phyloP scores from a whole-genome alignment of 23 red algal species.

The Pyropia yezoensis region DNA sequence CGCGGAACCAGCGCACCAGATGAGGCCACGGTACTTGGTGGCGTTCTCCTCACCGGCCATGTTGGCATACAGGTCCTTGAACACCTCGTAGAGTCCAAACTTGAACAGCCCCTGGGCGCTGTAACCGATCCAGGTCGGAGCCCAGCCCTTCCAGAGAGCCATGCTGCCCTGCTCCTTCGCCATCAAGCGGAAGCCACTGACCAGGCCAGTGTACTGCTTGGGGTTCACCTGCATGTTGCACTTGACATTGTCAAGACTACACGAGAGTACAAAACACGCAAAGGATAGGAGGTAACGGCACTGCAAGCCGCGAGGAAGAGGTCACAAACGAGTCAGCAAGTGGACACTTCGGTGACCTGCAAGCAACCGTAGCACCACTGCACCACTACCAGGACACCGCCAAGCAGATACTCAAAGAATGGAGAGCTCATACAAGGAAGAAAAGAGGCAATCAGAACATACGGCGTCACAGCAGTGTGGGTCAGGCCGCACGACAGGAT shows the following conservation, averaged over 20 bases:
- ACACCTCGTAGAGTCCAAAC: conserved; percentile 98
- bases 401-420: too few relatives aligned
- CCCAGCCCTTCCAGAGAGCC: conserved; percentile 66
- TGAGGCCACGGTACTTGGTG: conserved; percentile 57
- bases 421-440: too few relatives aligned
- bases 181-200: conserved; percentile 49
- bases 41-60: conserved; percentile 83
- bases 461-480: conserved; percentile 59
- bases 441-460: too few relatives aligned
- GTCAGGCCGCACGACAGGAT: conserved; percentile 61
- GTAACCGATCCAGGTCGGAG: conserved; percentile 87
- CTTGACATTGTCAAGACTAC: conserved; percentile 47
- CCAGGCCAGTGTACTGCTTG: conserved; percentile 46
- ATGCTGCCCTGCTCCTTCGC: conserved; percentile 73
- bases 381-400: too few relatives aligned
- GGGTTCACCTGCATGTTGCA: conserved; percentile 76
- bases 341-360: too few relatives aligned
- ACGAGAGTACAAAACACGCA: too few relatives aligned
- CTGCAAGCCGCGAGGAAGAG: too few relatives aligned
- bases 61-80: conserved; percentile 81
- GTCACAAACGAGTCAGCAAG: too few relatives aligned
- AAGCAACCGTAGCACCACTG: too few relatives aligned
- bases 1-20: conserved; percentile 78
- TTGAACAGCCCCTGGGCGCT: conserved; percentile 92
- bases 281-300: too few relatives aligned